Conservation (phyloP, 768 basidiomycete genomes). For the Leccinum olivaceopallidum region DNA sequence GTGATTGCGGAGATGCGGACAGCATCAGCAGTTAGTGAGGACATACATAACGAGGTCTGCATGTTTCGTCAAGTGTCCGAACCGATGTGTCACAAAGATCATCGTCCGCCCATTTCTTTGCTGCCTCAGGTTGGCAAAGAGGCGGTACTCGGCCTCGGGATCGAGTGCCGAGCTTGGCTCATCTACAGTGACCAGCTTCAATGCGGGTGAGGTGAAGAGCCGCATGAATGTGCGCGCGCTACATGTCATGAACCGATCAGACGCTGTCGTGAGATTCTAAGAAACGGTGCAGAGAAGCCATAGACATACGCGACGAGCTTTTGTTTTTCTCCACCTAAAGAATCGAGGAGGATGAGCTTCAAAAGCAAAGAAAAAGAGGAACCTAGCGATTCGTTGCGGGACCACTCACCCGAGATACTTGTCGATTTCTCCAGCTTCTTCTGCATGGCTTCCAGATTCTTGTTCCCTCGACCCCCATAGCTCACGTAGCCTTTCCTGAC, state of each 20-base stretch:
- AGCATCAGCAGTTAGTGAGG: too few species aligned
- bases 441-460: conserved; percentile 15
- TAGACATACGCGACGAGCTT: conserved; percentile 29
- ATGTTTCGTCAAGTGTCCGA: conserved; percentile 37
- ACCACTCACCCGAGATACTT: conserved; percentile 26
- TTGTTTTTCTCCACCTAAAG: conserved; percentile 33
- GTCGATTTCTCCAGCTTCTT: conserved; percentile 21
- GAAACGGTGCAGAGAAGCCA: too few species aligned
- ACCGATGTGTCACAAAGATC: conserved; percentile 44
- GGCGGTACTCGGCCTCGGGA: conserved; percentile 35
- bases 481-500: conserved; percentile 31
- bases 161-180: conserved; percentile 43
- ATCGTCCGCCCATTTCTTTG: conserved; percentile 37
- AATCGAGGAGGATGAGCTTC: background rate
- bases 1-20: too few species aligned
- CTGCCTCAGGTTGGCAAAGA: conserved; percentile 31
- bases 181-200: conserved; percentile 36
- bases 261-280: background rate
- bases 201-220: conserved; percentile 27
- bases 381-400: background rate
- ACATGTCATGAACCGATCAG: background rate
- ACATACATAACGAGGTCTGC: conserved; percentile 41
- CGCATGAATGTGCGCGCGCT: conserved; percentile 45
- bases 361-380: background rate
- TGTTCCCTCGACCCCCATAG: conserved; percentile 15